A percentile compares a stretch with the other conserved stretches of the same genome.
Conservation (phyloP, 1,139 yeast genomes). For the Protomyces arabidopsidicola region DNA sequence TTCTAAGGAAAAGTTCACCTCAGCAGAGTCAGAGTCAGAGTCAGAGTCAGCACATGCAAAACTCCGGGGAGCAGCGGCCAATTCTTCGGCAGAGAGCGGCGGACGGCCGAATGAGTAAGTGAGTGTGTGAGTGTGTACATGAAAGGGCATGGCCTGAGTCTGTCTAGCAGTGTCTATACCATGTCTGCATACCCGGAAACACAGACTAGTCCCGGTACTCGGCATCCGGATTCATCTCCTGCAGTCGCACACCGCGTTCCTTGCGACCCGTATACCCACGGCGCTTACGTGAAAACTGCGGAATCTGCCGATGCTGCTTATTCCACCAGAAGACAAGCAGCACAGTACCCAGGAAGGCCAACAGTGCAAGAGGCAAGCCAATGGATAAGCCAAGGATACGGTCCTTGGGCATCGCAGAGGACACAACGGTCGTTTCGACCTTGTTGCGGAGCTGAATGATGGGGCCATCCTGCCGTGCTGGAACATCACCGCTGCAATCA, state of each 20-base stretch:
- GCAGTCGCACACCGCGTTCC: conserved; percentile 11
- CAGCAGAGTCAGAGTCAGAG: no score
- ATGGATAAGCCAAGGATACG: conserved; percentile 14
- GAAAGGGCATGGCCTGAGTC: no score
- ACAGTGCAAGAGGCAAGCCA: conserved; percentile 19
- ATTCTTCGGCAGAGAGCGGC: no score
- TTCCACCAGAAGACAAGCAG: conserved; percentile 25
- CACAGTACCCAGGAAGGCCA: conserved; percentile 18
- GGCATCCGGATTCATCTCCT: conserved; percentile 3
- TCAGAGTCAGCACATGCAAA: no score
- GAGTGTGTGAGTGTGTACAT: no score
- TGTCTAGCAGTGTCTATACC: no score
- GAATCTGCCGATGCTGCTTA: conserved; percentile 24
- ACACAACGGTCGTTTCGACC: not conserved
- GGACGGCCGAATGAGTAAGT: no score
- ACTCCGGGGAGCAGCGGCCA: no score
- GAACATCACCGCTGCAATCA: not conserved
- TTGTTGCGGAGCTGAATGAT: conserved; percentile 11
- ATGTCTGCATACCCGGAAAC: not conserved
- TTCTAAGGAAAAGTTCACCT: no score
- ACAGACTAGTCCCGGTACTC: not conserved
- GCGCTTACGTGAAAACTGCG: not conserved
- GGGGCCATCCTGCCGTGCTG: conserved; percentile 5
- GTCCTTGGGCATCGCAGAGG: conserved; percentile 2
- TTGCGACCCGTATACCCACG: conserved; percentile 20